Percentiles rank a stretch among this genome's conserved stretches.
Conservation (phyloP, 331 rosid species). For the Telfairia occidentalis region DNA sequence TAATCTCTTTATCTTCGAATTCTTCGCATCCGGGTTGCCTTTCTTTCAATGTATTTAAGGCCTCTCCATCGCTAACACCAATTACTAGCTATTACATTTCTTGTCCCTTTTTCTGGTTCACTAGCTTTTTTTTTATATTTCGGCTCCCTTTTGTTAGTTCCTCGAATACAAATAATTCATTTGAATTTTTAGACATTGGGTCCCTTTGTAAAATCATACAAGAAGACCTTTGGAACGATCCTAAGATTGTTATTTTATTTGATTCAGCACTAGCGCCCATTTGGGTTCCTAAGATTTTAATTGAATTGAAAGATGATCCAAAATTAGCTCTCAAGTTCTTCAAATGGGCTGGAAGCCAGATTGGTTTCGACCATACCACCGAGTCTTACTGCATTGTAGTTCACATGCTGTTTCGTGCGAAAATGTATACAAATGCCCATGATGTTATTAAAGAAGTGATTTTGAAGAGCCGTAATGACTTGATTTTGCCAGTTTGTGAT, state of each 20-base stretch:
- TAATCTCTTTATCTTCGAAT: slow-evolving; percentile 36
- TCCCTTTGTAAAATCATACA: slow-evolving; percentile 32
- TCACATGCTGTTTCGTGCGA: slow-evolving; percentile 59
- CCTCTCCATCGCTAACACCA: slow-evolving; percentile 11
- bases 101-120: slow-evolving; percentile 45
- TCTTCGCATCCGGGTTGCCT: slow-evolving; percentile 17
- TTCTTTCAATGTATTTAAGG: slow-evolving; percentile 19
- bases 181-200: slow-evolving; percentile 26
- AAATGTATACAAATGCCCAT: slow-evolving; percentile 43
- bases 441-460: slow-evolving; percentile 46
- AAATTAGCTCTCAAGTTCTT: slow-evolving; percentile 54
- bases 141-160: slow-evolving; percentile 56
- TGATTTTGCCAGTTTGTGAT: slow-evolving; percentile 38
- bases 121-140: slow-evolving; percentile 38
- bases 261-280: slow-evolving; percentile 57
- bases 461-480: slow-evolving; percentile 26
- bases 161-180: slow-evolving; percentile 17
- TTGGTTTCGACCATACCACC: slow-evolving; percentile 40
- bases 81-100: slow-evolving; percentile 24
- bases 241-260: slow-evolving; percentile 25
- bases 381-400: slow-evolving; percentile 65
- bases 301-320: slow-evolving; percentile 51
- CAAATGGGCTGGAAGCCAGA: slow-evolving; percentile 36
- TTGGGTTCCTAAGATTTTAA: slow-evolving; percentile 51
- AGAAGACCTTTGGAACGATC: slow-evolving; percentile 36